Conservation (phyloP, 345 rosid species). For the Acer negundo region DNA sequence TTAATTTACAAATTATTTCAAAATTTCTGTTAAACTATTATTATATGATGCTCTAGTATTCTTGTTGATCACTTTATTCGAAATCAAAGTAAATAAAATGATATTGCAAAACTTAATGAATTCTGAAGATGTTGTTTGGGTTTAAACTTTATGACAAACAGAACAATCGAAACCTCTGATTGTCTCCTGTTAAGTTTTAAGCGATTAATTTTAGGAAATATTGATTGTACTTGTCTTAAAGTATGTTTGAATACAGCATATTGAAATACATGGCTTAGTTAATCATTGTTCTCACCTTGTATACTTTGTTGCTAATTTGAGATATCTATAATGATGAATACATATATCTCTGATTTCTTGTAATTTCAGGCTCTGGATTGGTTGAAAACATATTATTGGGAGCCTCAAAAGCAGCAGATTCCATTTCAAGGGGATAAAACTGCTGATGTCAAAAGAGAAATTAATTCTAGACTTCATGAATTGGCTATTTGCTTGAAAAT, state of each 20-base stretch:
- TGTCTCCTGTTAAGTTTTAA: not conserved
- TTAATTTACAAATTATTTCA: not conserved
- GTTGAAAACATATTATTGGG: slow-evolving; percentile 84
- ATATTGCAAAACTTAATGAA: not conserved
- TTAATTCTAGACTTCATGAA: slow-evolving; percentile 60
- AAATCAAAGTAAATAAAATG: not conserved
- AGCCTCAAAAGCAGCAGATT: slow-evolving; percentile 65
- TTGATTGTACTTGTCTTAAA: not conserved
- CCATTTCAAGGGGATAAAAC: slow-evolving; percentile 54
- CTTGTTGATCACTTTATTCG: not conserved
- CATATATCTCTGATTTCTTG: slow-evolving; percentile 11
- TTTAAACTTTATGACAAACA: not conserved
- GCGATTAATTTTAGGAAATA: not conserved
- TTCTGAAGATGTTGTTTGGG: not conserved
- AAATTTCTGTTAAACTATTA: not conserved
- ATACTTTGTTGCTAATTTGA: not conserved
- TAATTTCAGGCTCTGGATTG: slow-evolving; percentile 77
- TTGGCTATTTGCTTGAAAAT: slow-evolving; percentile 52
- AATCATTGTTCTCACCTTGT: not conserved
- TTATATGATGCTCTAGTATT: not conserved
- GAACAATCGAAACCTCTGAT: not conserved
- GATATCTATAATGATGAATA: too few species aligned
- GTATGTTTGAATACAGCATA: not conserved
- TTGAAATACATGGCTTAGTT: not conserved
- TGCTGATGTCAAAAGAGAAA: slow-evolving; percentile 53